Conservation (phyloP, 2,329 filamentous ascomycete species). For the Tolypocladium album region DNA sequence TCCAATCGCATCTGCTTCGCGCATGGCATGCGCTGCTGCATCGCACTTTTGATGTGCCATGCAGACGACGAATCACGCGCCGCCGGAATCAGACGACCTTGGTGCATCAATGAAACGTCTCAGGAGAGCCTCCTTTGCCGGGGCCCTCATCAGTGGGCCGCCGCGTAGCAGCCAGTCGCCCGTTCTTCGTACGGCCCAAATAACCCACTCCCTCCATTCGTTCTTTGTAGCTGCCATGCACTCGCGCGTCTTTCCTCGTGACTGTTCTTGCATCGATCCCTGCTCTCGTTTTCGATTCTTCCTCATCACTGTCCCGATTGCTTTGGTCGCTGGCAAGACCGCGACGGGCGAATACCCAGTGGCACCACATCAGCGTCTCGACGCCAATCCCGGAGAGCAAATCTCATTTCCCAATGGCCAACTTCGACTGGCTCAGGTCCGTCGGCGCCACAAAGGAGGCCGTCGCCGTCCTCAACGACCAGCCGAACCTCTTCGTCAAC, state of each 20-base stretch:
- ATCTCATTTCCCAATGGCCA: conserved; percentile 25
- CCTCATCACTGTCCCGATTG: neutral
- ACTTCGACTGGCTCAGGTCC: conserved; percentile 45
- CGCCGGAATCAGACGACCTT: neutral
- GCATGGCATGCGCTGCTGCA: neutral
- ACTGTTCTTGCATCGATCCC: neutral
- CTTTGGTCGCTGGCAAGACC: neutral
- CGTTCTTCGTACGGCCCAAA: neutral
- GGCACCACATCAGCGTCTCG: neutral
- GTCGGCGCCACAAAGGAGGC: conserved; percentile 48
- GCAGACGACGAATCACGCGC: neutral
- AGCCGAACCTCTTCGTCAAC: conserved; percentile 47
- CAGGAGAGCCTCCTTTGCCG: conserved; percentile 4
- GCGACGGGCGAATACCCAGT: neutral
- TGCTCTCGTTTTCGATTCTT: neutral
- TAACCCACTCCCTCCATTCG: neutral
- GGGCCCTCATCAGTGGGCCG: neutral
- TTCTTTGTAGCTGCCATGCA: neutral
- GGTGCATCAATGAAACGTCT: conserved; percentile 8
- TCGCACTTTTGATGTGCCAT: neutral
- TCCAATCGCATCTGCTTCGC: neutral
- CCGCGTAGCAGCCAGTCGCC: neutral
- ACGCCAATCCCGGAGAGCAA: neutral
- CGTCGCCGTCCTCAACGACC: conserved; percentile 49
- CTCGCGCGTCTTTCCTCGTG: neutral